phyloP scores from a whole-genome alignment of 805 yeast genomes.

The Candida hungchunana region DNA sequence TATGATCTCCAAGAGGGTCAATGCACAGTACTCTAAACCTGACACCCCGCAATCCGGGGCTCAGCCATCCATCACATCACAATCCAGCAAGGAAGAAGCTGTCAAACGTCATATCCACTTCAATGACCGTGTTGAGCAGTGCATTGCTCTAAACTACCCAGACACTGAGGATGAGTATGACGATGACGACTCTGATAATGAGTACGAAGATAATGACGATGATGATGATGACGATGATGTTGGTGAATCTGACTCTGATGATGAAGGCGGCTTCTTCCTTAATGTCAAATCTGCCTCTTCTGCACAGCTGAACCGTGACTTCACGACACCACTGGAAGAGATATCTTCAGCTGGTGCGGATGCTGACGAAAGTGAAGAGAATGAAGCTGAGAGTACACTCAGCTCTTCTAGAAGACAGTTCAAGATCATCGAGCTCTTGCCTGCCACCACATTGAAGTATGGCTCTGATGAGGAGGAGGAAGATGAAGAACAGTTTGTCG shows the following conservation, averaged over 20 bases:
- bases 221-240: constrained; percentile 27
- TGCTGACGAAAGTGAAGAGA: constrained; percentile 4
- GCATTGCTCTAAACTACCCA: constrained; percentile 57
- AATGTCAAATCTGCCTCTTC: constrained; percentile 44
- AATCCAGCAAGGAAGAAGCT: constrained; percentile 6
- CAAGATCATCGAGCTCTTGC: constrained; percentile 71
- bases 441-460: constrained; percentile 81
- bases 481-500: constrained; percentile 40
- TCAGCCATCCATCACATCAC: constrained; percentile 1
- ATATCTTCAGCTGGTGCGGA: constrained; percentile 12
- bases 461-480: constrained; percentile 61
- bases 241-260: constrained; percentile 41
- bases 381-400: neutral
- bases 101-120: constrained; percentile 74
- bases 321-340: constrained; percentile 5
- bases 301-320: constrained; percentile 23
- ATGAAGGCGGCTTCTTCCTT: constrained; percentile 66
- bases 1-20: constrained; percentile 23
- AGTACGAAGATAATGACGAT: constrained; percentile 11
- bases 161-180: constrained; percentile 20
- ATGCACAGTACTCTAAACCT: constrained; percentile 23
- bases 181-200: constrained; percentile 29
- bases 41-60: neutral
- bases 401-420: constrained; percentile 2
- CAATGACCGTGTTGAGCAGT: constrained; percentile 91